Evolutionary conservation across 1,284 basidiomycete species (phyloP).

Genomic region (Cryptococcus sp.): DNA sequence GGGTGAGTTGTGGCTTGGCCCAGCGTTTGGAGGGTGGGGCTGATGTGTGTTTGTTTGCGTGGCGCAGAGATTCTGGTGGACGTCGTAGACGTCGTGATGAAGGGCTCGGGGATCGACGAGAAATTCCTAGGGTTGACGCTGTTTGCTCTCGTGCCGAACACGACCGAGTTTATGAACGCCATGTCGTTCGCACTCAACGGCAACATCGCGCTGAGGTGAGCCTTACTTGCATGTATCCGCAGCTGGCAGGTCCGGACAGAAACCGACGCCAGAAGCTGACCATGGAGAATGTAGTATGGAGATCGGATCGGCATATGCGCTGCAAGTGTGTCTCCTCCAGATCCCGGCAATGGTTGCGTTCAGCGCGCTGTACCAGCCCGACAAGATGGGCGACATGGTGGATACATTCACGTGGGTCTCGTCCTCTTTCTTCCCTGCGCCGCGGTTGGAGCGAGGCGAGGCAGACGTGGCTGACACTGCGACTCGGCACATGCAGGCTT

Average conservation of each 20-base stretch:
- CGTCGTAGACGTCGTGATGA: slow-evolving; percentile 90
- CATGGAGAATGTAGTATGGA: slow-evolving; percentile 70
- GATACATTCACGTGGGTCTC: slow-evolving; percentile 79
- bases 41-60: not conserved
- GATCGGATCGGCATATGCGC: slow-evolving; percentile 96
- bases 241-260: too few species aligned
- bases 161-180: slow-evolving; percentile 99
- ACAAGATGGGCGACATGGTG: slow-evolving; percentile 73
- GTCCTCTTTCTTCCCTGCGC: not conserved
- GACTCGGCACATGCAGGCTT: slow-evolving; percentile 57
- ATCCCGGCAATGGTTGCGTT: slow-evolving; percentile 99
- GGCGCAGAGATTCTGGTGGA: slow-evolving; percentile 80
- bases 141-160: slow-evolving; percentile 96
- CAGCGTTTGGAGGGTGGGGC: not conserved
- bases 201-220: slow-evolving; percentile 91
- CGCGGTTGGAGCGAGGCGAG: not conserved
- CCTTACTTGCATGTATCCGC: slow-evolving; percentile 8
- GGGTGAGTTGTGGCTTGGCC: slow-evolving; percentile 59
- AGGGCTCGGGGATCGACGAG: slow-evolving; percentile 92
- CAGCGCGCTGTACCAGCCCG: slow-evolving; percentile 85
- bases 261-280: not conserved
- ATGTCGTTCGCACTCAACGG: slow-evolving; percentile 98
- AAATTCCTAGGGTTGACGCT: slow-evolving; percentile 96
- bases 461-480: not conserved
- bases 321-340: slow-evolving; percentile 96